These are phyloP conservation scores for Aspergillus sp. DNA, from an alignment of 2,329 filamentous ascomycete genomes.

Conservation along the genomic window DNA sequence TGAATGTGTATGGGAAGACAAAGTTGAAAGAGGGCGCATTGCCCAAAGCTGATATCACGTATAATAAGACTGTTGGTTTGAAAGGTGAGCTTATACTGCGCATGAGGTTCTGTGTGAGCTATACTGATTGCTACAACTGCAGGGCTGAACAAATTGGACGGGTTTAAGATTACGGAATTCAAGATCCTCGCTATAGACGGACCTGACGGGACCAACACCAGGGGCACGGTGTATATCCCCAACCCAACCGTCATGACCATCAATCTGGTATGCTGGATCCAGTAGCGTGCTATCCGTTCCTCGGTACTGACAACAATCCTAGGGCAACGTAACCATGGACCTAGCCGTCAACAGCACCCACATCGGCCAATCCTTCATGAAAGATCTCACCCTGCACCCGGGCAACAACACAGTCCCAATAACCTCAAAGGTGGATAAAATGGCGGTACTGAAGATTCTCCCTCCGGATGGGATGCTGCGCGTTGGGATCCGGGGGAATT, in stretches of 20 bases:
- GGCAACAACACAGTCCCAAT: constrained; percentile 48
- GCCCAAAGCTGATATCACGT: constrained; percentile 44
- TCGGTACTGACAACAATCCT: constrained; percentile 3
- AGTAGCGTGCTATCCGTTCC: neutral
- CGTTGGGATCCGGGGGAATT: constrained; percentile 44
- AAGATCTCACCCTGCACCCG: constrained; percentile 45
- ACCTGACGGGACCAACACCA: constrained; percentile 45
- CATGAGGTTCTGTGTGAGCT: neutral
- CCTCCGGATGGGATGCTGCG: constrained; percentile 41
- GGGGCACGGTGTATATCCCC: constrained; percentile 48
- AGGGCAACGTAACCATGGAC: constrained; percentile 50
- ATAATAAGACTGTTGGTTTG: constrained; percentile 50
- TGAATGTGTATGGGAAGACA: constrained; percentile 47
- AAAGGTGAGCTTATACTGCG: constrained; percentile 38
- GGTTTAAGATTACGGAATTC: constrained; percentile 44
- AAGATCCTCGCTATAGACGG: constrained; percentile 33
- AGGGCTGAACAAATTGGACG: constrained; percentile 52
- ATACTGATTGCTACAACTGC: neutral
- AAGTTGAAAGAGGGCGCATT: constrained; percentile 44
- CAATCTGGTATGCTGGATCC: constrained; percentile 33
- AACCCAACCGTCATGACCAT: constrained; percentile 53
- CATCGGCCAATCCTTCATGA: constrained; percentile 45
- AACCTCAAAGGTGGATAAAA: constrained; percentile 42
- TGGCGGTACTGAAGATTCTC: constrained; percentile 23
- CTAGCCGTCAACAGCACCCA: constrained; percentile 40